Evolutionary conservation across 2,329 filamentous ascomycete species (phyloP).

Genomic region (Fulvia fulva): DNA sequence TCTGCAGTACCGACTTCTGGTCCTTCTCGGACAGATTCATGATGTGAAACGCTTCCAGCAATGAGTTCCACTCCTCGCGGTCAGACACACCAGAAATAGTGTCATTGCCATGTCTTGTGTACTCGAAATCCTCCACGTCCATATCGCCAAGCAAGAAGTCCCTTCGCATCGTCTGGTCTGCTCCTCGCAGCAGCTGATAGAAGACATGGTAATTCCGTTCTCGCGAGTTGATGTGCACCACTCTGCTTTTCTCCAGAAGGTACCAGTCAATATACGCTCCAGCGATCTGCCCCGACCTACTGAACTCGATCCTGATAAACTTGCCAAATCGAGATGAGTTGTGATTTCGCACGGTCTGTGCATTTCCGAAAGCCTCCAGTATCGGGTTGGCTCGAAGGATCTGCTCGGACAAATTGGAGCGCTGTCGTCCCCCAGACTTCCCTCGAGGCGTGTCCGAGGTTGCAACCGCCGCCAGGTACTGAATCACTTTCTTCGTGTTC

Average conservation of each 20-base stretch:
- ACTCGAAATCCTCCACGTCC: conserved; percentile 82
- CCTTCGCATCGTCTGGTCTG: conserved; percentile 67
- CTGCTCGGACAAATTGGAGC: conserved; percentile 89
- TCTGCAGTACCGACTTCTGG: conserved; percentile 76
- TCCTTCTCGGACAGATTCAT: conserved; percentile 91
- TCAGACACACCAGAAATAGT: conserved; percentile 88
- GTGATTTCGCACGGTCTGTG: conserved; percentile 95
- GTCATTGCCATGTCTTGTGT: conserved; percentile 88
- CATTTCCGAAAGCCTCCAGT: conserved; percentile 95
- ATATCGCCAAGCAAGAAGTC: conserved; percentile 72
- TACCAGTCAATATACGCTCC: conserved; percentile 99
- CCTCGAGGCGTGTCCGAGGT: conserved; percentile 67
- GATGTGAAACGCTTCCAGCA: conserved; percentile 88
- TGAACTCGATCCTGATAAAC: conserved; percentile 97
- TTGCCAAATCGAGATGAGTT: conserved; percentile 98
- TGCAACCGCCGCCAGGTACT: conserved; percentile 93
- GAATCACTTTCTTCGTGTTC: conserved; percentile 99
- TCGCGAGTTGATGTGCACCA: conserved; percentile 79
- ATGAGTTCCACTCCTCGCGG: conserved; percentile 77
- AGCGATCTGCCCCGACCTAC: conserved; percentile 78
- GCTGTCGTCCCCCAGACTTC: conserved; percentile 59
- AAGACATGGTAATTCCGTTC: conserved; percentile 98
- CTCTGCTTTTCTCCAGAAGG: conserved; percentile 93
- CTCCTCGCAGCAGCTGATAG: conserved; percentile 88
- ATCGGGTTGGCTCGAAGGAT: conserved; percentile 96